Percentiles rank a stretch among this genome's conserved stretches.
Conservation (phyloP, 768 basidiomycete genomes). For the Leucocoprinus leucothites region DNA sequence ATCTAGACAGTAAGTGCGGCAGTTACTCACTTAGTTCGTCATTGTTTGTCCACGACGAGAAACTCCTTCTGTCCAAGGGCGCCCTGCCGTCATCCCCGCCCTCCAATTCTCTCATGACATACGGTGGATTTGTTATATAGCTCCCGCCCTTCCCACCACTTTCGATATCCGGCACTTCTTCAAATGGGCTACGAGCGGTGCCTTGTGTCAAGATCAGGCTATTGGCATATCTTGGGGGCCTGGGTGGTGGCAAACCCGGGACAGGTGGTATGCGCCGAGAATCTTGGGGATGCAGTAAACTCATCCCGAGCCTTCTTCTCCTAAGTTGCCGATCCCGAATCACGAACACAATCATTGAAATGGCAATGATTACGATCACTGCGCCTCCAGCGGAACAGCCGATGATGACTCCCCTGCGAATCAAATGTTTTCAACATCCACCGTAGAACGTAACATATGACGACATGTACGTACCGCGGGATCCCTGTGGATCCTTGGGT, state of each 20-base stretch:
- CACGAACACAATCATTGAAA: constrained; percentile 43
- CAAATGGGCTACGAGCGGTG: constrained; percentile 1
- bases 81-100: background rate
- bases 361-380: constrained; percentile 33
- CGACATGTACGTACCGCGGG: background rate
- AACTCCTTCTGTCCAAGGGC: background rate
- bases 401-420: constrained; percentile 40
- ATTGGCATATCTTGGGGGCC: background rate
- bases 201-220: background rate
- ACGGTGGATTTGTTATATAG: constrained; percentile 1
- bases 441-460: background rate
- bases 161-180: background rate
- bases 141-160: background rate
- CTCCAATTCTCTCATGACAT: constrained; percentile 5
- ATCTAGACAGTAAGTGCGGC: background rate
- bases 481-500: background rate
- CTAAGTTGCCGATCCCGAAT: constrained; percentile 34
- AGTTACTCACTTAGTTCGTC: constrained; percentile 1
- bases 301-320: constrained; percentile 8
- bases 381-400: constrained; percentile 41
- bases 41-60: constrained; percentile 5
- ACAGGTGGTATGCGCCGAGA: no score
- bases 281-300: background rate
- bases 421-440: background rate
- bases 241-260: background rate